A percentile compares a stretch with the other conserved stretches of the same genome.
These are phyloP conservation scores for Barbatosphaeria neglecta DNA, from an alignment of 495 filamentous ascomycete genomes.

Conservation along the genomic window DNA sequence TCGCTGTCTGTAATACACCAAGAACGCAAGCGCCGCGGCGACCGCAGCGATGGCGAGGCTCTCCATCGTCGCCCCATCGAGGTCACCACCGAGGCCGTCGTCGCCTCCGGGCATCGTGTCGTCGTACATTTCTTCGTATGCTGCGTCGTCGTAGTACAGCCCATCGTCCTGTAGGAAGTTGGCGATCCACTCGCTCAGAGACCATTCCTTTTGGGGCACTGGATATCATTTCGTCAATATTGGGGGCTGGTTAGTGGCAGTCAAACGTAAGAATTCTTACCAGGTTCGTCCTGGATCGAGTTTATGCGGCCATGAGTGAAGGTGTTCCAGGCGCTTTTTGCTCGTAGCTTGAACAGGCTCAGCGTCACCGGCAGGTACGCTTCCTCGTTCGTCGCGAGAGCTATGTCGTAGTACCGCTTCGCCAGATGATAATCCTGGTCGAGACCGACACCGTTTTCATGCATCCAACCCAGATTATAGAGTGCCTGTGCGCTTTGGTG, in stretches of 20 bases:
- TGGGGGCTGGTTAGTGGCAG: too few species aligned
- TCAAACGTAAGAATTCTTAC: conserved; percentile 37
- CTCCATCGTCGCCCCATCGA: conserved; percentile 71
- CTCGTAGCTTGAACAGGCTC: conserved; percentile 72
- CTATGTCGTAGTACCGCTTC: conserved; percentile 90
- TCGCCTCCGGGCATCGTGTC: conserved; percentile 43
- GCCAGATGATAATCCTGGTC: conserved; percentile 95
- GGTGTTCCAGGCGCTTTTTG: conserved; percentile 85
- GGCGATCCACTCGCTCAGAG: conserved; percentile 69
- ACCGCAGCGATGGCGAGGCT: conserved; percentile 72
- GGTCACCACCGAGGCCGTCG: conserved; percentile 55
- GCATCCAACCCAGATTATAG: conserved; percentile 98
- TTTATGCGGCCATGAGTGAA: conserved; percentile 82
- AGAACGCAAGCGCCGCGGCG: conserved; percentile 57
- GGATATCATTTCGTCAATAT: too few species aligned
- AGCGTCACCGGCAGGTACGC: conserved; percentile 91
- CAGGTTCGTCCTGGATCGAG: conserved; percentile 75
- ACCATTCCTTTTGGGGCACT: conserved; percentile 60
- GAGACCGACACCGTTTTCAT: conserved; percentile 91
- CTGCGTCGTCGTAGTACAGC: conserved; percentile 30
- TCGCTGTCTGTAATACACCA: conserved; percentile 78
- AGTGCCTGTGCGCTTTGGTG: conserved; percentile 88
- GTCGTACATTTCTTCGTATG: conserved; percentile 44
- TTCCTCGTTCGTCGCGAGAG: conserved; percentile 80
- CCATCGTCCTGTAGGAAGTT: conserved; percentile 73